Percentiles rank a stretch among this genome's conserved stretches.
phyloP scores from a whole-genome alignment of 768 basidiomycete genomes.

The Gymnopilus dilepis region DNA sequence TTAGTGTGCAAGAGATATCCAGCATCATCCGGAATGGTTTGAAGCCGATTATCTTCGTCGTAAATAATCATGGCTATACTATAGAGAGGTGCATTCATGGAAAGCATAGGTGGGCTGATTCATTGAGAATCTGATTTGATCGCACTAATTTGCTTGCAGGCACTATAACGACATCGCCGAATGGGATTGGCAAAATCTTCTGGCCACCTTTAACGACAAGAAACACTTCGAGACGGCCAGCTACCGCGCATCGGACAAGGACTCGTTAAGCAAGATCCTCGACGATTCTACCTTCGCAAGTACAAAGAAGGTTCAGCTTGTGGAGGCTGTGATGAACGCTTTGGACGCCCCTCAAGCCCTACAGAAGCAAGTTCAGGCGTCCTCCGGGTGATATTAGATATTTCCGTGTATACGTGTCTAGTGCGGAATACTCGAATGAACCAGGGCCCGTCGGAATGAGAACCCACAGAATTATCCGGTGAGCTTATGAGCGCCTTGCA shows the following conservation, averaged over 20 bases:
- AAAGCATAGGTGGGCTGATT: constrained; percentile 46
- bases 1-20: constrained; percentile 83
- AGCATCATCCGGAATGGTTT: constrained; percentile 78
- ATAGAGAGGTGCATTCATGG: constrained; percentile 88
- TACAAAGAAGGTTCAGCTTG: constrained; percentile 73
- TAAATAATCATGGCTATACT: constrained; percentile 85
- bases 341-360: constrained; percentile 74
- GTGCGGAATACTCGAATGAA: too few species aligned
- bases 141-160: constrained; percentile 36
- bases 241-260: constrained; percentile 69
- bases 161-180: constrained; percentile 87
- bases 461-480: too few species aligned
- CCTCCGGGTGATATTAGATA: constrained; percentile 24
- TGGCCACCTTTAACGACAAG: constrained; percentile 57
- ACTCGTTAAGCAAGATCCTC: constrained; percentile 71
- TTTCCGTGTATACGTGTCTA: too few species aligned
- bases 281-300: constrained; percentile 62
- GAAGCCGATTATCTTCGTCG: constrained; percentile 84
- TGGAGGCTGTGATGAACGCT: constrained; percentile 79
- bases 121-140: not conserved
- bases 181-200: constrained; percentile 76
- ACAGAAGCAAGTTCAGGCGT: constrained; percentile 58
- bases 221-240: constrained; percentile 52
- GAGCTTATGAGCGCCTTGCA: too few species aligned
- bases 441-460: too few species aligned